Conservation (phyloP, 2,329 filamentous ascomycete species). For the Nothophoma quercina region DNA sequence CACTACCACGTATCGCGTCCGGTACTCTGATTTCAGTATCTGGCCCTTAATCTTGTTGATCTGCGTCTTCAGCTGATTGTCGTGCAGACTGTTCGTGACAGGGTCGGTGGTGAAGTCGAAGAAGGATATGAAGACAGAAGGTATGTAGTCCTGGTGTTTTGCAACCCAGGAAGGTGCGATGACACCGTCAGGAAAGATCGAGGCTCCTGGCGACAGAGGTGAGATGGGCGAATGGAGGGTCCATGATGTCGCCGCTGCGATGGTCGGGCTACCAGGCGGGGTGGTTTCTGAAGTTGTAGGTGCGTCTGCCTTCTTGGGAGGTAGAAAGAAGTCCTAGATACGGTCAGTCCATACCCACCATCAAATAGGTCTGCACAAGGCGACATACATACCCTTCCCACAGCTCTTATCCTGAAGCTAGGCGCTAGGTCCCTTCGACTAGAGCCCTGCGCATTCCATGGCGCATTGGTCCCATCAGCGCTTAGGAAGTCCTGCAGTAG, state of each 20-base stretch:
- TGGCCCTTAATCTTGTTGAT: constrained; percentile 78
- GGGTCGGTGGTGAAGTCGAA: constrained; percentile 78
- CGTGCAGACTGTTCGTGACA: constrained; percentile 77
- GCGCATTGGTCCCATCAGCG: constrained; percentile 68
- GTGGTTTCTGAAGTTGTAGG: constrained; percentile 60
- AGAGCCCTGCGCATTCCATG: constrained; percentile 70
- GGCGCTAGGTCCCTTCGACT: constrained; percentile 55
- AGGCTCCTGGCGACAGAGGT: constrained; percentile 82
- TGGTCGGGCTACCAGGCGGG: constrained; percentile 62
- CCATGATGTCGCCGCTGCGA: constrained; percentile 53
- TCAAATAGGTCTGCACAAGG: constrained; percentile 26
- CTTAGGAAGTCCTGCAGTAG: constrained; percentile 72
- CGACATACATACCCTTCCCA: constrained; percentile 78
- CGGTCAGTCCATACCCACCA: constrained; percentile 29
- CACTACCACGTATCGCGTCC: constrained; percentile 77
- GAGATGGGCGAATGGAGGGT: constrained; percentile 91
- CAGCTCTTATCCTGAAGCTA: constrained; percentile 73
- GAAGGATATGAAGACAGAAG: constrained; percentile 81
- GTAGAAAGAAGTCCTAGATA: constrained; percentile 62
- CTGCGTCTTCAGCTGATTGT: constrained; percentile 87
- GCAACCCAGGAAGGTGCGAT: constrained; percentile 82
- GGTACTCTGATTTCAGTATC: constrained; percentile 75
- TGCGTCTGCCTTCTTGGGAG: constrained; percentile 68
- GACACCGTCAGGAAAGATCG: constrained; percentile 88
- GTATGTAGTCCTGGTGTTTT: constrained; percentile 87